Conservation (phyloP, 495 filamentous ascomycete species). For the Rhypophila decipiens region DNA sequence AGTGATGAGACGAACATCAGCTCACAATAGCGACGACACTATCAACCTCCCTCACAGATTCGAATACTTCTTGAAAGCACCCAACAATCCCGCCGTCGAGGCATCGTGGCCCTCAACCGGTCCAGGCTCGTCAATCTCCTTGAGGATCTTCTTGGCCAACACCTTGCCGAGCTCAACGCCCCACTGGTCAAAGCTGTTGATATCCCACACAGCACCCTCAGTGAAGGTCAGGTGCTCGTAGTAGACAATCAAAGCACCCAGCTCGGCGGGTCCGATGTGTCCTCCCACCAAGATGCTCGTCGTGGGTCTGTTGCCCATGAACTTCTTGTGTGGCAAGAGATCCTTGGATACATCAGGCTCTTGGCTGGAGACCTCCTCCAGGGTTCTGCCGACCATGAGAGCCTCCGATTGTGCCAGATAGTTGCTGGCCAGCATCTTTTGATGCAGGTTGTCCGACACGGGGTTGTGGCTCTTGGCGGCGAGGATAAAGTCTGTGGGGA, state of each 20-base stretch:
- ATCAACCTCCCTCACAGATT: slow-evolving; percentile 5
- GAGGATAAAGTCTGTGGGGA: slow-evolving; percentile 95
- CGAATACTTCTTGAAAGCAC: slow-evolving; percentile 60
- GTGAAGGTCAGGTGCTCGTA: slow-evolving; percentile 98
- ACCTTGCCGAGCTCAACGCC: slow-evolving; percentile 97
- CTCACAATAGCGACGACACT: neutral
- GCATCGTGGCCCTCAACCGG: slow-evolving; percentile 67
- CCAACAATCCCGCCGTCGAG: slow-evolving; percentile 81
- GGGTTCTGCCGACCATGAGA: slow-evolving; percentile 95
- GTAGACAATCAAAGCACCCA: slow-evolving; percentile 94
- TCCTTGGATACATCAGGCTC: slow-evolving; percentile 73
- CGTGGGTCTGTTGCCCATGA: slow-evolving; percentile 94
- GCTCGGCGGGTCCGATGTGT: slow-evolving; percentile 87
- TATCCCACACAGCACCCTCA: slow-evolving; percentile 96
- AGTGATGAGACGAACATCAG: neutral
- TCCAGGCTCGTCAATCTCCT: slow-evolving; percentile 69
- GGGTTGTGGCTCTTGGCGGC: slow-evolving; percentile 96
- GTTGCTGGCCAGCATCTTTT: slow-evolving; percentile 98
- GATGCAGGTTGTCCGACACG: slow-evolving; percentile 82
- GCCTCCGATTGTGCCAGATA: slow-evolving; percentile 98
- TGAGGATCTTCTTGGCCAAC: slow-evolving; percentile 83
- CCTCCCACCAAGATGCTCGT: slow-evolving; percentile 84
- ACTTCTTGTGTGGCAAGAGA: slow-evolving; percentile 95
- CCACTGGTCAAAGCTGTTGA: slow-evolving; percentile 99
- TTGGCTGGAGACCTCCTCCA: slow-evolving; percentile 79